Evolutionary conservation across 352 stramenopile species (phyloP).

Genomic region (Salisapilia sapeloensis): DNA sequence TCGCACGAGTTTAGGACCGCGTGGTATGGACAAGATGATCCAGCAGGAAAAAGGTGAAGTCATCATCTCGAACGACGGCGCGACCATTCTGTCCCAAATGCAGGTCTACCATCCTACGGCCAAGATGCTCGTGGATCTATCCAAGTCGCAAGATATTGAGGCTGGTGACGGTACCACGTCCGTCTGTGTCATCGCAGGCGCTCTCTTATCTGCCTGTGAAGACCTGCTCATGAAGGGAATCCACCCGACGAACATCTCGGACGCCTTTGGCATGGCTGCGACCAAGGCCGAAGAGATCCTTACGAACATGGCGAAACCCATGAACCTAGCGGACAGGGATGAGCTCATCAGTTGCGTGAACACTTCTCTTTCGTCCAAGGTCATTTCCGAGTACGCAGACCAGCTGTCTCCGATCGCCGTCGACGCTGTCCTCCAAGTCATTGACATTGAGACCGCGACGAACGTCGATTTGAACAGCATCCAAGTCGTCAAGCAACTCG

Average conservation of each 20-base stretch:
- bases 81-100: constrained; percentile 99
- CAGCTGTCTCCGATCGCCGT: constrained; percentile 96
- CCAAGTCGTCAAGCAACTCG: constrained; percentile 96
- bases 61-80: constrained; percentile 99
- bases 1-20: constrained; percentile 93
- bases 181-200: constrained; percentile 96
- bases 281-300: constrained; percentile 84
- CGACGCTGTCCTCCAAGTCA: constrained; percentile 94
- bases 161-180: constrained; percentile 95
- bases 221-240: constrained; percentile 90
- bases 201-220: constrained; percentile 92
- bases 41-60: constrained; percentile 95
- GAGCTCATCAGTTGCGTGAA: constrained; percentile 95
- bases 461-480: constrained; percentile 98
- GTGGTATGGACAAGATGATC: constrained; percentile 99
- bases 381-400: constrained; percentile 96
- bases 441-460: constrained; percentile 83
- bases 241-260: constrained; percentile 96
- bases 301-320: constrained; percentile 76
- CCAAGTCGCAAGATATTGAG: constrained; percentile 99
- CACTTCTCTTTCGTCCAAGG: constrained; percentile 97
- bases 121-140: constrained; percentile 99
- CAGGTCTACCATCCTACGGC: constrained; percentile 97
- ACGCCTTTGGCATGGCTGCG: constrained; percentile 88
- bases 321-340: constrained; percentile 89